Evolutionary conservation across 257 asterid genomes (phyloP).

Genomic region (Rauvolfia tetraphylla): DNA sequence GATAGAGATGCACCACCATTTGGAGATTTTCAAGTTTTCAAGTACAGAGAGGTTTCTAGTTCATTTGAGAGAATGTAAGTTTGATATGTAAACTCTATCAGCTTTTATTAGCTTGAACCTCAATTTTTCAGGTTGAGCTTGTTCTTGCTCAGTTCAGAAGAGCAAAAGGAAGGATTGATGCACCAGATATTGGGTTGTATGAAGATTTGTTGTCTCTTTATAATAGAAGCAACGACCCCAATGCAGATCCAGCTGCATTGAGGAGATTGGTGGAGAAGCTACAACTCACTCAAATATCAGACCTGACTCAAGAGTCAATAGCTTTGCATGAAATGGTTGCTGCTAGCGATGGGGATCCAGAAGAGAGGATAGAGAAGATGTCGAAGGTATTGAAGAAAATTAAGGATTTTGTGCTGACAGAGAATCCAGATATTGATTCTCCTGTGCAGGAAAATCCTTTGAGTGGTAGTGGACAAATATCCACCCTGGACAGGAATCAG

Average conservation of each 20-base stretch:
- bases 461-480: constrained; percentile 46
- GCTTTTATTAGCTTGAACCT: neutral
- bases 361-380: constrained; percentile 88
- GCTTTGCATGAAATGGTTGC: constrained; percentile 96
- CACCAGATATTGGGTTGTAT: constrained; percentile 66
- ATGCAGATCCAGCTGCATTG: constrained; percentile 48
- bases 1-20: neutral
- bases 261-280: constrained; percentile 71
- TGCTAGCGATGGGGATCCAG: constrained; percentile 85
- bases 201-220: constrained; percentile 72
- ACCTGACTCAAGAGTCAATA: constrained; percentile 84
- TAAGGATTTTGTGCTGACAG: constrained; percentile 87
- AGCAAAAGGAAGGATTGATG: constrained; percentile 89
- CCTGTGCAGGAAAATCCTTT: constrained; percentile 41
- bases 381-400: constrained; percentile 80
- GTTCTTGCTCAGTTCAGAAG: constrained; percentile 95
- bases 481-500: constrained; percentile 33
- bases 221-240: constrained; percentile 35
- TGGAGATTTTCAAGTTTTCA: neutral
- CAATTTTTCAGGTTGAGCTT: constrained; percentile 73
- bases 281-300: constrained; percentile 73
- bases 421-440: constrained; percentile 52
- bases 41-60: neutral
- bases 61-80: neutral
- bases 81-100: neutral